Evolutionary conservation across 108 stramenopile species (phyloP), one percentile per base, ranked within the genome.

Genomic region (Aurantiochytrium sp.): DNA sequence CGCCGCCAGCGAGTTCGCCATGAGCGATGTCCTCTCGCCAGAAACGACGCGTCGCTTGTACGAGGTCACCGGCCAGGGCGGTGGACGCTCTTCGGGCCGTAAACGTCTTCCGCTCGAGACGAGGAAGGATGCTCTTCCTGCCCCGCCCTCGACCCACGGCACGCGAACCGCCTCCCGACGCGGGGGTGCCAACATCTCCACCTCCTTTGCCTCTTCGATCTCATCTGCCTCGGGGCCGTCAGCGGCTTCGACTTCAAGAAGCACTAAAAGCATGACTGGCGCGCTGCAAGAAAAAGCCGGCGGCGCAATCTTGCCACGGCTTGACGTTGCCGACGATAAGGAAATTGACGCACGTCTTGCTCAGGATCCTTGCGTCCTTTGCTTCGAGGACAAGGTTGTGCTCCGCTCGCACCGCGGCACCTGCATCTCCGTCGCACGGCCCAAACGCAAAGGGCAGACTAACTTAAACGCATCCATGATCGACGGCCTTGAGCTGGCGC

Each of bases 311-410:
- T n/a, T 23, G 64, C 10, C 64, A 23, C 14, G 35, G 1, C 25
- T 42, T 18, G 64, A 69, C 21, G 64, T 69, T 10, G 64, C 76
- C 12, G 76, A 83, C 23, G 76, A 83, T 6, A 53, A 47, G 51
- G 76, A 83, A 45, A 83, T 83, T 12, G 76, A 83, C 4, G 76
- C 76, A 12, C 49, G 51, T 16, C 45, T 83, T 8, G 76, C 25
- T 6, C 45, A 53, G 16, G 76, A 83, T 45, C 76, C 76, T 10
- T 47, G 45, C 4, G 76, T 83, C 43, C 10, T 83, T 12, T 83
- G 76, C 51, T 83, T 53, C 28, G 76, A 83, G 51, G 76, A 83
- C 51, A 83, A 83, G 76, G 51, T 83, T 23, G 76, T 83, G 18
- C 76, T 83, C 23, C 76, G 76, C 76, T 83, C 76, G 25, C 45